Conservation (phyloP, 1,284 basidiomycete species). For the Trichosporon asahii region DNA sequence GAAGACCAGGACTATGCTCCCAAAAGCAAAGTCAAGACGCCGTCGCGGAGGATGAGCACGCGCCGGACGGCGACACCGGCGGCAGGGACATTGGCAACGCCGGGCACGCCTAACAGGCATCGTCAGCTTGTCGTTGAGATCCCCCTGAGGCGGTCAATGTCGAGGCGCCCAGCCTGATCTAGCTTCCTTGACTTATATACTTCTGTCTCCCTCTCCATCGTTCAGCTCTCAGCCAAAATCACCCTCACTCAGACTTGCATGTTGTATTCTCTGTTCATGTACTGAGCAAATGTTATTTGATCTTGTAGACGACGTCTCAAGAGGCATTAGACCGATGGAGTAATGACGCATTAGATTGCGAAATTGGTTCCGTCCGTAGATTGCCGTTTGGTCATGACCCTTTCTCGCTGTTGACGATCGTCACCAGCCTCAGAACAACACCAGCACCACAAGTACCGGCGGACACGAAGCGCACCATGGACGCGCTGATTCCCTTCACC, state of each 20-base stretch:
- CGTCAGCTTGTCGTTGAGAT: background rate
- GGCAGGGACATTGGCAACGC: background rate
- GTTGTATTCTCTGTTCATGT: background rate
- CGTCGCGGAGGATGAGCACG: background rate
- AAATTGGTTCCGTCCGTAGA: slow-evolving; percentile 3
- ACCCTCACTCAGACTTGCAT: too few relatives aligned
- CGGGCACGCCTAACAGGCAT: background rate
- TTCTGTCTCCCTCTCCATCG: too few relatives aligned
- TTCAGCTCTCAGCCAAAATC: too few relatives aligned
- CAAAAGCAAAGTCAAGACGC: background rate
- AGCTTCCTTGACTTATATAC: background rate
- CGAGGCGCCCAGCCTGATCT: background rate
- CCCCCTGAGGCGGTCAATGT: background rate
- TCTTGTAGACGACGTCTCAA: too few relatives aligned
- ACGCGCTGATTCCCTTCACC: slow-evolving; percentile 92
- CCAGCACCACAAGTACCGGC: background rate
- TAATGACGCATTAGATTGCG: background rate
- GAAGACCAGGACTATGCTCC: too few relatives aligned
- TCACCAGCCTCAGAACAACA: slow-evolving; percentile 1
- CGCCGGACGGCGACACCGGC: background rate
- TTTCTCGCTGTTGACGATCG: background rate
- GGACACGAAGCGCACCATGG: slow-evolving; percentile 58
- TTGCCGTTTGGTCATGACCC: slow-evolving; percentile 2
- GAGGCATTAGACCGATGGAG: too few relatives aligned
- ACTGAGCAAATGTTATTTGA: too few relatives aligned